Evolutionary conservation across 1,284 basidiomycete genomes (phyloP), one percentile per base, ranked within the genome.

Genomic region (Cutaneotrichosporon daszewskae): DNA sequence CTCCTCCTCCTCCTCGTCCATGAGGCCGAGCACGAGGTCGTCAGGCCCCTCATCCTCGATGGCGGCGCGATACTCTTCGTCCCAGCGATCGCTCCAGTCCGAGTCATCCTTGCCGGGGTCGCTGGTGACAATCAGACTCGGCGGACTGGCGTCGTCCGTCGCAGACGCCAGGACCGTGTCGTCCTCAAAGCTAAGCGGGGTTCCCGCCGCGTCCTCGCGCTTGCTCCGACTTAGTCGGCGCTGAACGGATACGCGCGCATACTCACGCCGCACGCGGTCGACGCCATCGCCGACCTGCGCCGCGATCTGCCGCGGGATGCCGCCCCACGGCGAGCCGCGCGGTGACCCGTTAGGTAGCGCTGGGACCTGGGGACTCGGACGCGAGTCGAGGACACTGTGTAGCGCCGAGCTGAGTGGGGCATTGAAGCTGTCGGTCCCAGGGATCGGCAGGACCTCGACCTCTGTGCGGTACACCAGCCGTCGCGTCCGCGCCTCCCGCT

Each of bases 381-480:
- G 60, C 3, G 75, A 64, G 25, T 81, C 81, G 32, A 88, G 73
- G 17, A 78, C 78, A 0, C 77, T 79, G 5, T 79, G 74, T 48
- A 90, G 76, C 1, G 87, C 86, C 1, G 77, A 82, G 6, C 81
- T 79, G 28, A 89, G 75, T 0, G 84, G 84, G 53, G 83, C 83
- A 61, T 88, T 84, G 57, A 89, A 86, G 0, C 83, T 82, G 32
- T 47, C 45, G n/a, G 45, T 32, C 8, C 57, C 43, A 2, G 54
- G 40, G 10, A 43, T 40, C 7, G 53, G 32, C 1, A 62, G 50
- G 14, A 82, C 77, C 58, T 84, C 79, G 8, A 89, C 82, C 46
- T 83, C 79, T 38, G 75, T 77, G 10, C 85, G 78, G 14, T 87
- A 84, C 11, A 82, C 78, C 38, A 90, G 77, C 71, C 79, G 80